Evolutionary conservation across 2,329 filamentous ascomycete genomes (phyloP).

Genomic region (Rutstroemia sydowiana): DNA sequence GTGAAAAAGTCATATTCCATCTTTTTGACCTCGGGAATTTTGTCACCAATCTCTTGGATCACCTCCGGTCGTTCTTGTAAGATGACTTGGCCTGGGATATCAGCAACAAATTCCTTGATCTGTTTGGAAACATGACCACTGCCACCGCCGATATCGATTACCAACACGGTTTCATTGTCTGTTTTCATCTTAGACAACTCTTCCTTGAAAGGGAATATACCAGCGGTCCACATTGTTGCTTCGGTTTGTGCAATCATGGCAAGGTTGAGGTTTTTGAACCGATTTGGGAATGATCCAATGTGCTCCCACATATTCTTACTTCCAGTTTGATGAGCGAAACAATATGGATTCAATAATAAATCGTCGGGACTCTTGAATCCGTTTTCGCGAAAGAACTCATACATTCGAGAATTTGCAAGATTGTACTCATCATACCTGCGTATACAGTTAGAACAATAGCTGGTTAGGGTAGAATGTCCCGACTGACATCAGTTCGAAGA

Average conservation of each 20-base stretch:
- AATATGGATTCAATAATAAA: constrained; percentile 23
- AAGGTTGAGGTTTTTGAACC: constrained; percentile 25
- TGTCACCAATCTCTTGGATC: constrained; percentile 18
- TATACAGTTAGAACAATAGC: neutral
- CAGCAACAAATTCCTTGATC: constrained; percentile 29
- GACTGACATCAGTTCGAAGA: constrained; percentile 13
- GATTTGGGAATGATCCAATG: constrained; percentile 21
- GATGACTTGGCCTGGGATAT: constrained; percentile 31
- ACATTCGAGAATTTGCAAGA: constrained; percentile 15
- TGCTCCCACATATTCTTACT: constrained; percentile 25
- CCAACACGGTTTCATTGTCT: constrained; percentile 21
- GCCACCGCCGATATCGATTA: constrained; percentile 37
- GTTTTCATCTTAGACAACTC: constrained; percentile 15
- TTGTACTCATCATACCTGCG: constrained; percentile 21
- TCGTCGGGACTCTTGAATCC: constrained; percentile 20
- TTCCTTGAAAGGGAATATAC: constrained; percentile 22
- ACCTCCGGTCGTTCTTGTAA: constrained; percentile 35
- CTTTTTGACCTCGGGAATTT: constrained; percentile 27
- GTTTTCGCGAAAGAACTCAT: constrained; percentile 20
- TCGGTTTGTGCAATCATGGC: constrained; percentile 21
- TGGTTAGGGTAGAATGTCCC: neutral
- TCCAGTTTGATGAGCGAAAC: constrained; percentile 21
- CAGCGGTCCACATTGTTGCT: constrained; percentile 9
- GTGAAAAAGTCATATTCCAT: constrained; percentile 27
- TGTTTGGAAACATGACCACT: constrained; percentile 34